Evolutionary conservation across 495 filamentous ascomycete genomes (phyloP), one percentile per base, ranked within the genome.

Genomic region (Hypoxylon crocopeplum): DNA sequence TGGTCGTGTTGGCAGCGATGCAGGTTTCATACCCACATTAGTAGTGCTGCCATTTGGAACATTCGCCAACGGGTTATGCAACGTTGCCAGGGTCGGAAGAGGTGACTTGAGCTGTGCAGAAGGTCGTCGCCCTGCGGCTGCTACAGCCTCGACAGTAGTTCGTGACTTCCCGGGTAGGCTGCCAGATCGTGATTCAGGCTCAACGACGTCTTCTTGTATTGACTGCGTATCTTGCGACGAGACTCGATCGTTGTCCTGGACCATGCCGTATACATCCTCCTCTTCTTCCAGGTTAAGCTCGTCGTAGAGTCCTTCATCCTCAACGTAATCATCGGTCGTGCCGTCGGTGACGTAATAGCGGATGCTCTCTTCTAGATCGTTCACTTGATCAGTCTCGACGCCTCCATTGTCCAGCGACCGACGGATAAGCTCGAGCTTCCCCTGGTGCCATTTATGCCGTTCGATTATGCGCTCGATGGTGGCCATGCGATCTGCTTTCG

Each of bases 171-270:
- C 77, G 4, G 72, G 75, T 64, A 73, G 64, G 53, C 72, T 77
- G 33, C 69, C 80, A 56, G 78, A 61, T 60, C 82, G 82, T 20
- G 81, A 69, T 56, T 90, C 89, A 8, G 71, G 53, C 11, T 96
- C 92, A 16, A 77, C 76, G 39, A 82, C 66, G 27, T 98, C 93
- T 49, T 97, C 94, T 62, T 91, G 89, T 77, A 95, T 79, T 30
- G 94, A 97, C 66, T 94, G 92, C 17, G 91, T 86, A 75, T 98
- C 94, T 79, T 98, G 94, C 46, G 93, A 97, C 16, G 93, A 97
- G 48, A 90, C 86, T 41, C 86, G 84, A 70, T 98, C 94, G 67
- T 85, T 88, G 15, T 97, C 95, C 52, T 78, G 79, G 56, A 77
- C 82, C 79, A 97, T 87, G 36, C 92, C 95, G 60, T 88, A 97